A percentile compares a stretch with the other conserved stretches of the same genome.
Conservation (phyloP, 1,284 basidiomycete genomes). For the Irpex sp. region DNA sequence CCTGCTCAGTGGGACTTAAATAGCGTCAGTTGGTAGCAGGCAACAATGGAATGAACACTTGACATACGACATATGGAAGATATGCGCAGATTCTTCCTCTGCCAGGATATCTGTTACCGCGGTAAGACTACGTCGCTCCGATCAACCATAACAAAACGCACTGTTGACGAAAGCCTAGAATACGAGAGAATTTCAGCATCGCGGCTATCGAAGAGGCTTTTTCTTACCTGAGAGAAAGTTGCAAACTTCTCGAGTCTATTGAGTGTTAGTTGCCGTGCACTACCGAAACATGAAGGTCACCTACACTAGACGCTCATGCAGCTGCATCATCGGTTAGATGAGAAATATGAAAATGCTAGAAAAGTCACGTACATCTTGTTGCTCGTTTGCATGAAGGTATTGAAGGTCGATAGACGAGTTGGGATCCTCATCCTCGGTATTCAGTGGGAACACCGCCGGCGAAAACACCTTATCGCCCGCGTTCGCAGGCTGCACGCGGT, state of each 20-base stretch:
- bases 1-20: constrained; percentile 50
- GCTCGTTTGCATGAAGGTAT: no score
- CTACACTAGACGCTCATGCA: constrained; percentile 56
- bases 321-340: constrained; percentile 26
- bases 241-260: constrained; percentile 63
- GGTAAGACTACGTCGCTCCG: neutral
- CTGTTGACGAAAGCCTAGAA: constrained; percentile 50
- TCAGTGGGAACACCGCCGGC: no score
- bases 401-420: no score
- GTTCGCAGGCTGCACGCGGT: no score
- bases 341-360: neutral
- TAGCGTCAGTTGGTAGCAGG: neutral
- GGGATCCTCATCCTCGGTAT: no score
- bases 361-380: no score
- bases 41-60: constrained; percentile 24
- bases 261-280: neutral
- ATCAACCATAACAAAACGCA: constrained; percentile 22
- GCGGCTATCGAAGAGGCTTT: neutral
- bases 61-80: constrained; percentile 54
- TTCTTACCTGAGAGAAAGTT: constrained; percentile 51
- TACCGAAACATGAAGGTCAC: constrained; percentile 16
- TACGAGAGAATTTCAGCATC: neutral
- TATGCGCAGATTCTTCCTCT: constrained; percentile 42
- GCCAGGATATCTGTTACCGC: constrained; percentile 36
- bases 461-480: no score